Percentiles rank a stretch among this genome's conserved stretches.
Conservation (phyloP, 2,329 filamentous ascomycete genomes). For the Stagonosporopsis tanaceti region DNA sequence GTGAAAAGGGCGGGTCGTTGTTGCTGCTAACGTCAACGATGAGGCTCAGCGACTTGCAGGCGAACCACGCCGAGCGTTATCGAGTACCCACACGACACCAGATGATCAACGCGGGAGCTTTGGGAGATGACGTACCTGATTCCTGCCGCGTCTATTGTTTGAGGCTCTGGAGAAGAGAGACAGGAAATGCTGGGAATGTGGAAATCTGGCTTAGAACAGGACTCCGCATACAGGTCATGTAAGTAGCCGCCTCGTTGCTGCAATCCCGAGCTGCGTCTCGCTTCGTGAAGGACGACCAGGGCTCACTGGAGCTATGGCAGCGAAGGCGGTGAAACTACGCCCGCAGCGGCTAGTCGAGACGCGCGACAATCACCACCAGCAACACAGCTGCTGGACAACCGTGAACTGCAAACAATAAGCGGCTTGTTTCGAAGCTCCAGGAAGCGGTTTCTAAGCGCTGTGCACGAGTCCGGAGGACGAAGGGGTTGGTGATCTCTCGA, state of each 20-base stretch:
- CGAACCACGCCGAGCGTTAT: slow-evolving; percentile 18
- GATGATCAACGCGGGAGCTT: slow-evolving; percentile 14
- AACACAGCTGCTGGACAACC: slow-evolving; percentile 2
- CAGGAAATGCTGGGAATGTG: slow-evolving; percentile 4
- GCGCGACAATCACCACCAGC: slow-evolving; percentile 16
- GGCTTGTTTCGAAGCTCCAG: not conserved
- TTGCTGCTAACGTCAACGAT: slow-evolving; percentile 9
- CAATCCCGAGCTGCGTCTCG: slow-evolving; percentile 24
- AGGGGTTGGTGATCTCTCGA: slow-evolving; percentile 20
- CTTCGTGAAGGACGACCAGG: slow-evolving; percentile 20
- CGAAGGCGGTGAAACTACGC: slow-evolving; percentile 20
- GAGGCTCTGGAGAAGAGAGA: not conserved
- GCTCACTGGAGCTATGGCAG: slow-evolving; percentile 27
- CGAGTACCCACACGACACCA: slow-evolving; percentile 23
- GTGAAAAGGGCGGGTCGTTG: slow-evolving; percentile 1
- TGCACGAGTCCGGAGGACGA: slow-evolving; percentile 6
- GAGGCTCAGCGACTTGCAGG: slow-evolving; percentile 21
- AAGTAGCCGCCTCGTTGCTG: slow-evolving; percentile 40
- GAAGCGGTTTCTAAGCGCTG: not conserved
- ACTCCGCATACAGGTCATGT: slow-evolving; percentile 32
- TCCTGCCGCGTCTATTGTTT: not conserved
- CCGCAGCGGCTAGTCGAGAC: slow-evolving; percentile 25
- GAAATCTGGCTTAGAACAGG: slow-evolving; percentile 9
- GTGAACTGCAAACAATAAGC: not conserved
- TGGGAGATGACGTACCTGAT: slow-evolving; percentile 19